phyloP scores from a whole-genome alignment of 352 stramenopile species.

The Plasmopara muralis region DNA sequence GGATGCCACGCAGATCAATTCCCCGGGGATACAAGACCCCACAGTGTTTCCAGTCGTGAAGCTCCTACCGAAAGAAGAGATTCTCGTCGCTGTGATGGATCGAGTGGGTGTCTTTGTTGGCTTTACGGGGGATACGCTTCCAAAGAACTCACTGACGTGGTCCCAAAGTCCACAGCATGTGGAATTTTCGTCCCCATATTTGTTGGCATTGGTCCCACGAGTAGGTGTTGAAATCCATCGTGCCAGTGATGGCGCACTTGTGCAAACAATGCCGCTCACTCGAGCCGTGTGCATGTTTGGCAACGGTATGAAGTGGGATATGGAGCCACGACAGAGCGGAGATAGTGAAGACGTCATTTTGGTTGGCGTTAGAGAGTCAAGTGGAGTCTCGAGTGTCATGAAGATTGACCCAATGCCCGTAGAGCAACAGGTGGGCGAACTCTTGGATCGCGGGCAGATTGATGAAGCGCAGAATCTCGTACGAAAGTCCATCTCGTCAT shows the following conservation, averaged over 20 bases:
- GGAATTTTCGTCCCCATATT: constrained; percentile 74
- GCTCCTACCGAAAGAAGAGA: constrained; percentile 80
- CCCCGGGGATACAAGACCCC: constrained; percentile 54
- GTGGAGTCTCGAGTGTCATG: constrained; percentile 64
- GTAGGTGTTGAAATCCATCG: constrained; percentile 82
- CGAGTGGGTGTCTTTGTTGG: constrained; percentile 75
- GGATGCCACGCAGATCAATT: constrained; percentile 65
- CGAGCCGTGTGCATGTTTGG: constrained; percentile 70
- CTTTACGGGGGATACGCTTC: constrained; percentile 70
- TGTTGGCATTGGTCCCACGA: constrained; percentile 66
- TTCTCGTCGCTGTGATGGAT: constrained; percentile 75
- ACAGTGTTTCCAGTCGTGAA: constrained; percentile 71
- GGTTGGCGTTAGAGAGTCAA: constrained; percentile 56
- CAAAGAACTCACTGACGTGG: constrained; percentile 82
- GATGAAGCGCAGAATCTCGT: constrained; percentile 81
- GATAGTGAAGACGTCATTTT: constrained; percentile 78
- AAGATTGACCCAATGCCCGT: constrained; percentile 84
- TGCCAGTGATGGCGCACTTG: constrained; percentile 56
- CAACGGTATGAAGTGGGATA: constrained; percentile 90
- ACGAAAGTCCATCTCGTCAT: constrained; percentile 64
- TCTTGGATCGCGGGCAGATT: constrained; percentile 79
- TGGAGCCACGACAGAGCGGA: constrained; percentile 66
- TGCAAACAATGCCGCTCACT: constrained; percentile 66
- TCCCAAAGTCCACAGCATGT: constrained; percentile 60
- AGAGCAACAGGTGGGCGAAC: constrained; percentile 77